Evolutionary conservation across 1,139 yeast species (phyloP), one percentile per base, ranked within the genome.

Genomic region (Zygosaccharomyces pseudobailii): DNA sequence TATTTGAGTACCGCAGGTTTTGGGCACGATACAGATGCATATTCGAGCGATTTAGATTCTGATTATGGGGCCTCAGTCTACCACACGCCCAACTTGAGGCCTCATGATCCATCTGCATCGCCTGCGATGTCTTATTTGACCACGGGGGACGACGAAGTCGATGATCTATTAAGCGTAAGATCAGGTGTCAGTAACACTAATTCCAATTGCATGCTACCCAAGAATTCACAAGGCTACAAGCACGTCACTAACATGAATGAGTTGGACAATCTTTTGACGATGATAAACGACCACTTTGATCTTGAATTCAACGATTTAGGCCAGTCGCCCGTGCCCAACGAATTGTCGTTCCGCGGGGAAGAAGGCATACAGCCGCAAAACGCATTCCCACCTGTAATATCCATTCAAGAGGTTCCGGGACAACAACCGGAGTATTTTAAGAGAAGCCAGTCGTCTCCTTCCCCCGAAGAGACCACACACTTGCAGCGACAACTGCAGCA

Each of bases 91-190:
- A 45, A 39, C 24, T 24, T 53, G 42, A 40, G 43, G 32, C 49
- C 51, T 10, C 46, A 42, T 7, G 52, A 49, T 24, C 44, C 52
- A 2, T 45, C 51, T 10, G 48, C 50, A 10, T 58, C 61, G 3
- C 63, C 63, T 3, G 55, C 55, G 22, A 37, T 55, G 33, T 55
- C 58, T 3, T 47, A 53, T 40, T 41, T 58, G 21, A 53, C 59
- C 13, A 51, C 54, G n/a, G 58, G 57, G 4, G 58, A 56, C 32
- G 58, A 55, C 7, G 63, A 61, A 38, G 46, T 56, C 36, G 66
- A 62, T 42, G 66, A 63, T 40, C 37, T 57, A 10, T 37, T 58
- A 50, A 56, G 68, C 56, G 53, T 68, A 40, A 49, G 58, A 38
- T 56, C 70, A 25, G 55, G 59, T 5, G 13, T 40, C 24, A 41